A percentile compares a stretch with the other conserved stretches of the same genome.
phyloP scores from a whole-genome alignment of 805 yeast genomes.

The Tetrapisispora fleetii region DNA sequence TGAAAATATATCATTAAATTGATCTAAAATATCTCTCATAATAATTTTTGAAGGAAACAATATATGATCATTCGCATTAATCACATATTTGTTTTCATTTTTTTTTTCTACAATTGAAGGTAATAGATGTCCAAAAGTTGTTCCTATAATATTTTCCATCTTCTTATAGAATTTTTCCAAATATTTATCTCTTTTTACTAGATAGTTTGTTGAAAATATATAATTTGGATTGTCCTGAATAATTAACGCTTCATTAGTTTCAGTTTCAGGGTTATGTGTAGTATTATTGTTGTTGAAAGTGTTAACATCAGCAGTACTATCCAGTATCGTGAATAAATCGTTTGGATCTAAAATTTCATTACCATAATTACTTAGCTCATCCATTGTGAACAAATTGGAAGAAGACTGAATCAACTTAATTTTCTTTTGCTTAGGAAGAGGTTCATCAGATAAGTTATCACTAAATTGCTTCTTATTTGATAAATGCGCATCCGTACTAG shows the following conservation, averaged over 20 bases:
- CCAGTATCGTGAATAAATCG: conserved; percentile 6
- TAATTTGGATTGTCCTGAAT: conserved; percentile 1
- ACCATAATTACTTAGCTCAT: conserved; percentile 6
- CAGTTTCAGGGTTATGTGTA: not conserved
- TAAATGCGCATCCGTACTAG: not conserved
- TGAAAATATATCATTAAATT: conserved; percentile 9
- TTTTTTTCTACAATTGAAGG: not conserved
- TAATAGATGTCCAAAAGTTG: conserved; percentile 5
- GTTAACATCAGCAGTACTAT: not conserved
- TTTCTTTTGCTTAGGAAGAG: conserved; percentile 1
- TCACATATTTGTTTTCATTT: not conserved
- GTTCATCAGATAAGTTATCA: not conserved
- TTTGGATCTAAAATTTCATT: conserved; percentile 11
- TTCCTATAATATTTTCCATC: conserved; percentile 8
- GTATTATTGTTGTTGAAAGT: not conserved
- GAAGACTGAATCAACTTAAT: conserved; percentile 1
- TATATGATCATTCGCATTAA: not conserved
- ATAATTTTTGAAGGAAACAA: conserved; percentile 13
- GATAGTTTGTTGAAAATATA: conserved; percentile 13
- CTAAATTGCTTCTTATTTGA: conserved; percentile 1
- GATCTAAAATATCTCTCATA: conserved; percentile 14
- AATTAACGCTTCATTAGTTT: not conserved
- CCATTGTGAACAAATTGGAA: not conserved
- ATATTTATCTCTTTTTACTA: conserved; percentile 18
- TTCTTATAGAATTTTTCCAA: conserved; percentile 14